These are phyloP conservation scores for Sparassis latifolia DNA, from an alignment of 1,284 basidiomycete species.

Conservation along the genomic window DNA sequence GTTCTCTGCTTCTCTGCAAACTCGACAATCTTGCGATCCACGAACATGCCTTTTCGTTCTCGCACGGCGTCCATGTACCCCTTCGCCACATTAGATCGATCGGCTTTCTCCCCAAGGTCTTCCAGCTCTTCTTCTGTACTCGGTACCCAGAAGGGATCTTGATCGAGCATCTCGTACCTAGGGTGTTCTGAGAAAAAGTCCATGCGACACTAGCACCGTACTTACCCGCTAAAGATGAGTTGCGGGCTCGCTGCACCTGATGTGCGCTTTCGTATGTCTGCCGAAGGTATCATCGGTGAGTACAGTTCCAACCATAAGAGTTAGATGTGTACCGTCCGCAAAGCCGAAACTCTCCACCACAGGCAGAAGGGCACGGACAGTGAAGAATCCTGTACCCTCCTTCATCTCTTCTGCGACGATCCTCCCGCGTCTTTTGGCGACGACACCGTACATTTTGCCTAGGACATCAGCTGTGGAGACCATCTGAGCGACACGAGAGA, in stretches of 20 bases:
- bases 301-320: neutral
- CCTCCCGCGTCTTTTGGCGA: constrained; percentile 83
- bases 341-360: constrained; percentile 98
- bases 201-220: neutral
- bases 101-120: constrained; percentile 94
- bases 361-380: constrained; percentile 85
- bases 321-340: constrained; percentile 70
- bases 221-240: constrained; percentile 88
- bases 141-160: constrained; percentile 99
- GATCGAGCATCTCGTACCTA: constrained; percentile 83
- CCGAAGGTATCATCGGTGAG: neutral
- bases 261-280: constrained; percentile 94
- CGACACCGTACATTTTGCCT: constrained; percentile 96
- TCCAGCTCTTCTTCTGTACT: constrained; percentile 97
- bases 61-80: constrained; percentile 91
- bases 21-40: constrained; percentile 89
- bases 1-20: constrained; percentile 96
- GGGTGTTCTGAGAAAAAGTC: neutral
- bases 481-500: neutral
- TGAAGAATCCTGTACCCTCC: constrained; percentile 95
- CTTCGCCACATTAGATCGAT: constrained; percentile 91
- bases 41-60: constrained; percentile 91
- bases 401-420: constrained; percentile 99
- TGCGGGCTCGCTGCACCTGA: constrained; percentile 97
- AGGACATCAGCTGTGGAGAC: constrained; percentile 78